phyloP scores from a whole-genome alignment of 495 filamentous ascomycete species.

The Talaromyces stipitatus region DNA sequence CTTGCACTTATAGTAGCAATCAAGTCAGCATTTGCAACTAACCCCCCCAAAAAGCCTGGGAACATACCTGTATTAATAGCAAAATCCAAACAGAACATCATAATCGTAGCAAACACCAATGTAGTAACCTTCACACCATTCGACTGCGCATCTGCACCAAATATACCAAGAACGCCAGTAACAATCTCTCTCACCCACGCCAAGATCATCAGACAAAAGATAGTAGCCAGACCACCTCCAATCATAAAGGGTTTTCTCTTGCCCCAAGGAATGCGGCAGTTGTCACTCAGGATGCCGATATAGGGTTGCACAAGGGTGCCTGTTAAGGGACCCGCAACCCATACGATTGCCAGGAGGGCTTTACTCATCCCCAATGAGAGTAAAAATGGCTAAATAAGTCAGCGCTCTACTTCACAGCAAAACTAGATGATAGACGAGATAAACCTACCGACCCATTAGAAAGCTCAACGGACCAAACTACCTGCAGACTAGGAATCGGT shows the following conservation, averaged over 20 bases:
- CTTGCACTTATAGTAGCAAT: slow-evolving; percentile 57
- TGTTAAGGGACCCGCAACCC: slow-evolving; percentile 86
- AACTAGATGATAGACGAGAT: not conserved
- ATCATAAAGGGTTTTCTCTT: slow-evolving; percentile 88
- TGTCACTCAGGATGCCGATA: slow-evolving; percentile 83
- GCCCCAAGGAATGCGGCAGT: slow-evolving; percentile 71
- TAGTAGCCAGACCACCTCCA: slow-evolving; percentile 62
- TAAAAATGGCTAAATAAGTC: slow-evolving; percentile 43
- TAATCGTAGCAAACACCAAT: slow-evolving; percentile 68
- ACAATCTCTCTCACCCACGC: slow-evolving; percentile 81
- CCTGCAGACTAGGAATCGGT: slow-evolving; percentile 53
- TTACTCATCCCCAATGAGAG: slow-evolving; percentile 85
- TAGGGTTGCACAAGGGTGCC: slow-evolving; percentile 90
- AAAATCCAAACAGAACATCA: slow-evolving; percentile 83
- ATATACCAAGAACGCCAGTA: slow-evolving; percentile 58
- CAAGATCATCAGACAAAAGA: slow-evolving; percentile 63
- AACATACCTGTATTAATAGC: slow-evolving; percentile 79
- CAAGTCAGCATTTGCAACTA: slow-evolving; percentile 3
- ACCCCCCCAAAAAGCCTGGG: not conserved
- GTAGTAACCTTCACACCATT: slow-evolving; percentile 48
- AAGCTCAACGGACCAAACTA: slow-evolving; percentile 90
- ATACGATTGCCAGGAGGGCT: slow-evolving; percentile 84
- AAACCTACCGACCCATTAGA: slow-evolving; percentile 68
- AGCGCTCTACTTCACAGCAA: not conserved
- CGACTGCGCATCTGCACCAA: slow-evolving; percentile 60